Percentiles rank a stretch among this genome's conserved stretches.
Evolutionary conservation across 371 early-diverging fungal genomes (phyloP).

Genomic region (Apophysomyces ossiformis): DNA sequence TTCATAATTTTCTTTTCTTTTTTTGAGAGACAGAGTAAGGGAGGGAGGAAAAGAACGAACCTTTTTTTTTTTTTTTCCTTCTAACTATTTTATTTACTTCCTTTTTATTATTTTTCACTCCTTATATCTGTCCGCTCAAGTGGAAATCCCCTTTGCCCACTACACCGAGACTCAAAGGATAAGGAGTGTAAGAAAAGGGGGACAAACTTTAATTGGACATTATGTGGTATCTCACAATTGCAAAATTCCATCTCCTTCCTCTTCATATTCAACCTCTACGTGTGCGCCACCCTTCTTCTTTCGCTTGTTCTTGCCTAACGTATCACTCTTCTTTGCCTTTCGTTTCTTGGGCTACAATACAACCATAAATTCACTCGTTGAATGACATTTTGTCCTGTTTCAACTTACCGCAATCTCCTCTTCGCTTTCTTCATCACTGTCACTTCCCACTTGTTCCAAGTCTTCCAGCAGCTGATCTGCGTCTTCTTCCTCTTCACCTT

Average conservation of each 20-base stretch:
- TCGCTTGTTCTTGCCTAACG: constrained; percentile 13
- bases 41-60: background rate
- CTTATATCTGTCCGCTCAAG: constrained; percentile 9
- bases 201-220: constrained; percentile 9
- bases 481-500: constrained; percentile 23
- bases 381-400: background rate
- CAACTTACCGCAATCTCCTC: background rate
- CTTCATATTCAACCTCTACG: constrained; percentile 29
- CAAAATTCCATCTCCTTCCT: constrained; percentile 21
- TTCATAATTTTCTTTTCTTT: background rate
- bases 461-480: constrained; percentile 7
- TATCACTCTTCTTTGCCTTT: background rate
- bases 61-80: background rate
- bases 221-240: constrained; percentile 17
- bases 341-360: constrained; percentile 14
- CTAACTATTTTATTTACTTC: background rate
- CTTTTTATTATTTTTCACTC: background rate
- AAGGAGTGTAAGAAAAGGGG: constrained; percentile 7
- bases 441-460: constrained; percentile 11
- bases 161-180: constrained; percentile 1
- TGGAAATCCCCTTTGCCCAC: constrained; percentile 7
- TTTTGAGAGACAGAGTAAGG: background rate
- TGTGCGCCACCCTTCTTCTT: constrained; percentile 25
- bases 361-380: background rate
- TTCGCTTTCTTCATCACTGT: background rate